Conservation (phyloP, 2,329 filamentous ascomycete genomes). For the Hypoxylon sp. region DNA sequence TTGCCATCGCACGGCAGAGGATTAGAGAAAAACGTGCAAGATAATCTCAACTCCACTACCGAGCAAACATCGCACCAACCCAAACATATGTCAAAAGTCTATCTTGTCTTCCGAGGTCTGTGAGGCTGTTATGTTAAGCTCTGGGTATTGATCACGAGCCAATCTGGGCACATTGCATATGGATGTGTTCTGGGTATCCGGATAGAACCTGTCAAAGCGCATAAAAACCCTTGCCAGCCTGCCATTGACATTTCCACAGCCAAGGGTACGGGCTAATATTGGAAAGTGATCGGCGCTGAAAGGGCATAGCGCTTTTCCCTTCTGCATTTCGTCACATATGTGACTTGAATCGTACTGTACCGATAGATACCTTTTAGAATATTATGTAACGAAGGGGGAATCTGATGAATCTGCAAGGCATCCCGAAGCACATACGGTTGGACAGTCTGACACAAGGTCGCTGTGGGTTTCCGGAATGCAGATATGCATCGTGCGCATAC, state of each 20-base stretch:
- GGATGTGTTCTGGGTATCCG: conserved; percentile 12
- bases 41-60: conserved; percentile 6
- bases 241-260: conserved; percentile 25
- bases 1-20: conserved; percentile 31
- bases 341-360: conserved; percentile 15
- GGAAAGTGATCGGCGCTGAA: conserved; percentile 38
- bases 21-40: conserved; percentile 18
- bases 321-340: conserved; percentile 41
- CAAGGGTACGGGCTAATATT: conserved; percentile 24
- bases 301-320: conserved; percentile 26
- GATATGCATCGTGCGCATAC: conserved; percentile 32
- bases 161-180: conserved; percentile 24
- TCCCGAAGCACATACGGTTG: conserved; percentile 25
- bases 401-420: conserved; percentile 21
- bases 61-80: conserved; percentile 13
- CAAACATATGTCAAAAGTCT: neutral
- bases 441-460: conserved; percentile 34
- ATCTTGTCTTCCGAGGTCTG: conserved; percentile 4
- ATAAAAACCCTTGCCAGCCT: conserved; percentile 15
- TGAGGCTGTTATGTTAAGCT: conserved; percentile 21
- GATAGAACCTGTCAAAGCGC: conserved; percentile 38
- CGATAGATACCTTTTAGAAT: conserved; percentile 6
- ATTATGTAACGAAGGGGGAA: conserved; percentile 25
- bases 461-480: conserved; percentile 35
- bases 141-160: conserved; percentile 33